Percentiles rank a stretch among this genome's conserved stretches.
Conservation (phyloP, 2,329 filamentous ascomycete genomes). For the Stachybotrys echinatus region DNA sequence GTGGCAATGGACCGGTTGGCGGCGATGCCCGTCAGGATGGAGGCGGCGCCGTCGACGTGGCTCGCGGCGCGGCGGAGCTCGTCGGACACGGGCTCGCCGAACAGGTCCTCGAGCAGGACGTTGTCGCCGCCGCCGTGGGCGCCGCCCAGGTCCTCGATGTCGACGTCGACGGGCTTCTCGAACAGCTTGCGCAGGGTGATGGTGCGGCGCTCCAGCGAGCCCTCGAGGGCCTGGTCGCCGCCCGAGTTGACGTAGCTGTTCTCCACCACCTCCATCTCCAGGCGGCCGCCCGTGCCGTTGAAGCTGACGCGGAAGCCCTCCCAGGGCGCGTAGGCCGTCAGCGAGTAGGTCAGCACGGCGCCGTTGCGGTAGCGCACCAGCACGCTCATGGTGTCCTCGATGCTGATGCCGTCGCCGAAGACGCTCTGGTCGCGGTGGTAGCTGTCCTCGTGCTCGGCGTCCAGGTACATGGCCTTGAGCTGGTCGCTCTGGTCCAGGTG, state of each 20-base stretch:
- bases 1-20: constrained; percentile 54
- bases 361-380: constrained; percentile 52
- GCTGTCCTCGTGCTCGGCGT: constrained; percentile 58
- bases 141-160: neutral
- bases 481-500: constrained; percentile 46
- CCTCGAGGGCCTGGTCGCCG: constrained; percentile 50
- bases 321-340: constrained; percentile 58
- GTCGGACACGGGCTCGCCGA: constrained; percentile 47
- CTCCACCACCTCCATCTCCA: constrained; percentile 59
- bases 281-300: constrained; percentile 51
- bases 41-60: constrained; percentile 53
- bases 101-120: constrained; percentile 51
- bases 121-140: constrained; percentile 37
- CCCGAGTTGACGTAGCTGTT: constrained; percentile 57
- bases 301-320: constrained; percentile 54
- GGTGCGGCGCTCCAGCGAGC: constrained; percentile 42
- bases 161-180: constrained; percentile 37
- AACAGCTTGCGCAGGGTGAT: constrained; percentile 49
- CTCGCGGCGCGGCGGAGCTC: constrained; percentile 49
- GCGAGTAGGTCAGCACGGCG: constrained; percentile 53
- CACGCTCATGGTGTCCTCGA: constrained; percentile 60
- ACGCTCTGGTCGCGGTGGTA: constrained; percentile 59
- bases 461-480: constrained; percentile 54
- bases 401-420: constrained; percentile 58
- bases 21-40: constrained; percentile 55